Evolutionary conservation across 768 basidiomycete species (phyloP), one percentile per base, ranked within the genome.

Genomic region (Boletus insuetus): DNA sequence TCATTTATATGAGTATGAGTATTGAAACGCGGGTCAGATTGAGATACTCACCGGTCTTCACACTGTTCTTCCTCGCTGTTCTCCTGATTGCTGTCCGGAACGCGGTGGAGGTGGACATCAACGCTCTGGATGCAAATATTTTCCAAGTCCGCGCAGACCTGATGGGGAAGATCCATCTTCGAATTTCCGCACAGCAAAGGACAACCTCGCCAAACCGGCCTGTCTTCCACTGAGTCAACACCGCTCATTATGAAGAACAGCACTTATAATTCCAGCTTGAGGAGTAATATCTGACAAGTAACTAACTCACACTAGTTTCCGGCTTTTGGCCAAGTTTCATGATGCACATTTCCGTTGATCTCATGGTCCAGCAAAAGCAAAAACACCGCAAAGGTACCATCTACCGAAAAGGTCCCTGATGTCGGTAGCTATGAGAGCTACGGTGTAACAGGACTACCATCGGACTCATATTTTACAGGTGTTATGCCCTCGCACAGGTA

Each of bases 71-170:
- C 39, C 46, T 59, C 7, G 58, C 32, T 14, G 40, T 34, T 24
- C 63, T 60, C 40, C 41, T 59, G 7, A 52, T 0, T 11, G 52
- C 40, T 42, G 53, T 53, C 43, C 62, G 55, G 12, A 58, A 46
- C 26, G 51, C 14, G 7, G 38, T 29, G 22, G 50, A 46, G 34
- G 49, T 19, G 31, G 45, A 29, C 63, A 58, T 62, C 19, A 34
- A 46, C 22, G 8, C 24, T 8, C 17, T 19, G 17, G 7, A 20
- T n/a, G 48, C 29, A 29, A 45, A 29, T 39, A 20, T 48, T 58
- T 62, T 54, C 13, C 20, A 59, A 58, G 50, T 55, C 60, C 61
- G 57, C 61, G 56, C 29, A 29, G 40, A 20, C 63, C 50, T 50
- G 46, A 62, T 56, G 17, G 26, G 45, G 55, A 40, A 35, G 37